phyloP scores from a whole-genome alignment of 176 grass and related monocot species.

The Cocos nucifera region DNA sequence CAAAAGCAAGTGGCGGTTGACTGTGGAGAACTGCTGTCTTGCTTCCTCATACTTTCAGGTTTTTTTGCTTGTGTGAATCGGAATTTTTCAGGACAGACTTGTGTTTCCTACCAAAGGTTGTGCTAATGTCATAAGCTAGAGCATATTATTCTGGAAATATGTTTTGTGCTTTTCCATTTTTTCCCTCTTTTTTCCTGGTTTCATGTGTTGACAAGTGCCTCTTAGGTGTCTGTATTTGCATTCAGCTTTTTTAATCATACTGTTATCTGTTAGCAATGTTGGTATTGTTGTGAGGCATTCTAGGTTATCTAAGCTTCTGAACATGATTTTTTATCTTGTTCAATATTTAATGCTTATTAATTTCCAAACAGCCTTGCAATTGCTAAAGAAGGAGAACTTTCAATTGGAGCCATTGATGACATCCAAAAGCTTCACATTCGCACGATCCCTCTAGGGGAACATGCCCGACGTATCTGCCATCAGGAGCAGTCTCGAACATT shows the following conservation, averaged over 20 bases:
- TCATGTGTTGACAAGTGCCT: too few species aligned
- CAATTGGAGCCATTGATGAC: constrained; percentile 80
- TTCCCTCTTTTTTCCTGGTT: too few species aligned
- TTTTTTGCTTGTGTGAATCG: too few species aligned
- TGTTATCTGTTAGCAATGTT: background rate
- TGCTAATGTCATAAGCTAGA: too few species aligned
- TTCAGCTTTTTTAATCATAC: background rate
- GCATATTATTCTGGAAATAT: too few species aligned
- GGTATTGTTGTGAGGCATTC: background rate
- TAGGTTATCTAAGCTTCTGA: background rate
- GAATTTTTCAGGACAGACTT: too few species aligned
- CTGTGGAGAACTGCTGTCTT: too few species aligned
- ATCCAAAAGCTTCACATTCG: constrained; percentile 96
- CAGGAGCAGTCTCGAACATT: constrained; percentile 81
- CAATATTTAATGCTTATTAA: constrained; percentile 1
- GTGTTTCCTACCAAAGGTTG: too few species aligned
- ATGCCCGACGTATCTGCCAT: constrained; percentile 72
- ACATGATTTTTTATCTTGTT: background rate
- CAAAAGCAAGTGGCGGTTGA: too few species aligned
- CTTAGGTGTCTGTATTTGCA: background rate
- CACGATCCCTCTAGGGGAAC: constrained; percentile 79
- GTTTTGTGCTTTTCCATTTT: too few species aligned
- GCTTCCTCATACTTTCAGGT: too few species aligned
- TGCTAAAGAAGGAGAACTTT: constrained; percentile 91
- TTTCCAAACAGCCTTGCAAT: constrained; percentile 67